Conservation (phyloP, 495 filamentous ascomycete species). For the Aspergillus sclerotiicarbonarius region DNA sequence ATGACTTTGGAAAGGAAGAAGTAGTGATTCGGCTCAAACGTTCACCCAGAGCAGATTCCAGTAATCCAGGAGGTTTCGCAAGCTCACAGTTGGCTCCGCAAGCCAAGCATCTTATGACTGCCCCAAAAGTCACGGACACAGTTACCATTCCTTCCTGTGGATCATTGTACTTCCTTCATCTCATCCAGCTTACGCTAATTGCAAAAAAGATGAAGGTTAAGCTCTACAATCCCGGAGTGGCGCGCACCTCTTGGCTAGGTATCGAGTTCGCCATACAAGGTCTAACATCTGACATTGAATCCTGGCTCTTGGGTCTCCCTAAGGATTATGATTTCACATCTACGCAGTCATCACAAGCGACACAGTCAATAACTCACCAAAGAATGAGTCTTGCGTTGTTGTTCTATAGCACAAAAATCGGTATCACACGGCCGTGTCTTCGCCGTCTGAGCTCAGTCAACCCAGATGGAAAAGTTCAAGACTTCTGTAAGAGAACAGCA, state of each 20-base stretch:
- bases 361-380: conserved; percentile 33
- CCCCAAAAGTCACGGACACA: conserved; percentile 20
- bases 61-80: conserved; percentile 22
- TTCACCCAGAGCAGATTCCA: conserved; percentile 19
- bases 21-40: conserved; percentile 33
- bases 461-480: conserved; percentile 34
- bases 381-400: conserved; percentile 52
- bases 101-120: conserved; percentile 20
- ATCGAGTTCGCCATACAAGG: conserved; percentile 41
- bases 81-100: conserved; percentile 8
- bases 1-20: conserved; percentile 39
- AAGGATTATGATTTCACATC: conserved; percentile 40
- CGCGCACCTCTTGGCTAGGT: conserved; percentile 51
- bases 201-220: conserved; percentile 49
- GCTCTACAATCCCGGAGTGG: conserved; percentile 57
- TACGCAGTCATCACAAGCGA: conserved; percentile 23
- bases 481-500: conserved; percentile 52
- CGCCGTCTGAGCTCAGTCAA: conserved; percentile 48
- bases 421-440: conserved; percentile 61
- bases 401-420: conserved; percentile 58
- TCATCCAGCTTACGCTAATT: conserved; percentile 48
- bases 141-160: conserved; percentile 36
- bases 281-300: conserved; percentile 37
- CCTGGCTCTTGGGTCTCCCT: conserved; percentile 42
- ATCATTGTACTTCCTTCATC: conserved; percentile 51